Base-by-base conservation (phyloP, 2,329 filamentous ascomycete species). In the Alternaria sp. region DNA sequence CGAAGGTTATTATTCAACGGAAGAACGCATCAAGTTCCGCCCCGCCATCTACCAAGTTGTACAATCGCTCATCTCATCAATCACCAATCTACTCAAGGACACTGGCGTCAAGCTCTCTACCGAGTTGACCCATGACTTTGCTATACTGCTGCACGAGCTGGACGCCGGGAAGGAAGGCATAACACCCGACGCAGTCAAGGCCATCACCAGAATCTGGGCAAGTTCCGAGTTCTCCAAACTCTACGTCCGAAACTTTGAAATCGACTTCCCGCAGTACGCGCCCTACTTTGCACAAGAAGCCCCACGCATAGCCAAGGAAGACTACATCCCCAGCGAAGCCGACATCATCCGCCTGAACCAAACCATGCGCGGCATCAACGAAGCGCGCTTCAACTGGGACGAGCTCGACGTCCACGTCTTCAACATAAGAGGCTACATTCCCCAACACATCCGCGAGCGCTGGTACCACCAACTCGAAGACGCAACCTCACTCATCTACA, bases 381-480 rank as follows among this genome's bases (percentile, higher is more conserved):
- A 77, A 51, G 54, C 76, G 9, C 72, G 74, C 40, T 77, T 77
- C 60, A 63, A 63, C 34, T 77, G 74, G 74, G 72, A 75, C 46
- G 72, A 74, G 46, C 60, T 77, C 1, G 70, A 71, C 26, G 68
- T 77, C 5, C 74, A 75, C 45, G 66, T 77, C 2, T 77, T 77
- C 66, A 75, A 75, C 61, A 72, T 77, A 54, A 69, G 63, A 24
- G 71, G 71, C 44, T 71, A 67, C 54, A 66, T 75, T 9, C 69
- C 72, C 1, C 62, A 68, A 33, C 69, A 72, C 40, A 75, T 77
- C 56, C 68, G 69, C 7, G 73, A 72, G 31, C 72, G 73, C 31
- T 77, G 74, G 74, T 71, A 74, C 54, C 74, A 77, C 41, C 74
- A 77, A 48, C 70, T 77, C 51, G 74, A 77, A 51, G 69, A 68